Percentiles rank a stretch among this genome's conserved stretches.
phyloP scores from a whole-genome alignment of 2,329 filamentous ascomycete species.

The Fusarium buharicum region DNA sequence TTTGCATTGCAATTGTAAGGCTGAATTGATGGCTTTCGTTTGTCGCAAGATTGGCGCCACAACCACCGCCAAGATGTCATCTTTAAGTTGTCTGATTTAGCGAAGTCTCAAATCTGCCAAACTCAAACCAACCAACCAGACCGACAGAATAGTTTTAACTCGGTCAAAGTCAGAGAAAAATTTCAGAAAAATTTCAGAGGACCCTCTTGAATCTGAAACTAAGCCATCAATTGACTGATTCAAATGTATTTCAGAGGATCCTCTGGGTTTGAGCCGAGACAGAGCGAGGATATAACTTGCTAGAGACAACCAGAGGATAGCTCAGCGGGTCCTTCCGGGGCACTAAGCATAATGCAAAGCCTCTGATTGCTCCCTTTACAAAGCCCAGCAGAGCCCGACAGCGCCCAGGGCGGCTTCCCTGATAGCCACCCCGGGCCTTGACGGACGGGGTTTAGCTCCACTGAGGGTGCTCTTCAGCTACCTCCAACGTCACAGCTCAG shows the following conservation, averaged over 20 bases:
- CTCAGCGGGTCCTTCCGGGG: constrained; percentile 43
- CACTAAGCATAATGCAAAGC: constrained; percentile 45
- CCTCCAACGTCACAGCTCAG: constrained; percentile 37
- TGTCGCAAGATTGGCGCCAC: constrained; percentile 1
- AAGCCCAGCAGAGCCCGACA: constrained; percentile 22
- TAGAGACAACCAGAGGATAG: constrained; percentile 24
- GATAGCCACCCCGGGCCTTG: constrained; percentile 29
- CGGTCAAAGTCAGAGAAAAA: not conserved
- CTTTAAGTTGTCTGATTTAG: not conserved
- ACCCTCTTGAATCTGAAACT: not conserved
- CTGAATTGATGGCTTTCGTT: constrained; percentile 1
- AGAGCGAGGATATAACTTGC: constrained; percentile 37
- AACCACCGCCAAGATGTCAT: constrained; percentile 9
- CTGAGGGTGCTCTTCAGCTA: constrained; percentile 17
- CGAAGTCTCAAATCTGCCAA: not conserved
- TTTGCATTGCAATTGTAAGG: not conserved
- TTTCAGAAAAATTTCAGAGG: not conserved
- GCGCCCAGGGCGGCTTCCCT: constrained; percentile 28
- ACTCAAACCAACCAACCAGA: not conserved
- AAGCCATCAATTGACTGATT: constrained; percentile 7
- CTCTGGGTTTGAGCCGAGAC: constrained; percentile 43
- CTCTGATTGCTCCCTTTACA: constrained; percentile 42
- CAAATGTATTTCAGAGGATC: constrained; percentile 11
- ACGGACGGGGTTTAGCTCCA: constrained; percentile 19
- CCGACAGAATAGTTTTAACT: not conserved